Percentiles rank a stretch among this genome's conserved stretches.
phyloP scores from a whole-genome alignment of 1,284 basidiomycete species.

The Cutaneotrichosporon sp. region DNA sequence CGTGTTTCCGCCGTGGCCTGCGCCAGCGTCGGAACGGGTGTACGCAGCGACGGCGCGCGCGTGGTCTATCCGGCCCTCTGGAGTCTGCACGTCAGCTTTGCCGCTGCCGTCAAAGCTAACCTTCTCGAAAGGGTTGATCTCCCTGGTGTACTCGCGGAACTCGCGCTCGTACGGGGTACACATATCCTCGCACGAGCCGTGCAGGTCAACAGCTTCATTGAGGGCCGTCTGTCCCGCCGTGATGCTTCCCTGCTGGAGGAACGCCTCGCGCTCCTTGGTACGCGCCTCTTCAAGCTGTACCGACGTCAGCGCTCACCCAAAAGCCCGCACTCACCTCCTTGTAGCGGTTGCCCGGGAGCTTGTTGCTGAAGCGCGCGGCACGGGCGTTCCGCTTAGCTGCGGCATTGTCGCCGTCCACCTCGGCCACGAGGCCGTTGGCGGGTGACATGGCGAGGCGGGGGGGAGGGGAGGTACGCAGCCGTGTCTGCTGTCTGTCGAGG shows the following conservation, averaged over 20 bases:
- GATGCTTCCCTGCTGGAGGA: conserved; percentile 80
- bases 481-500: conserved; percentile 5
- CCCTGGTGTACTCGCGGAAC: conserved; percentile 82
- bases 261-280: conserved; percentile 65
- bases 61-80: conserved; percentile 68
- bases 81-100: conserved; percentile 25
- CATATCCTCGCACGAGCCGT: conserved; percentile 89
- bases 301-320: neutral
- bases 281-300: conserved; percentile 54
- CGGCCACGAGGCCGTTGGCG: conserved; percentile 10
- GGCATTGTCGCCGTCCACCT: conserved; percentile 36
- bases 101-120: conserved; percentile 54
- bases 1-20: conserved; percentile 36
- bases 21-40: conserved; percentile 78
- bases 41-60: conserved; percentile 87
- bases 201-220: conserved; percentile 80
- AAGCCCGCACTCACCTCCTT: conserved; percentile 34
- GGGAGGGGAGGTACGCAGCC: neutral
- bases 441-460: neutral
- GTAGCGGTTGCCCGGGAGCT: conserved; percentile 44
- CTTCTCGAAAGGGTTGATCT: conserved; percentile 79
- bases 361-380: conserved; percentile 43
- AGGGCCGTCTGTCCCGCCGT: conserved; percentile 77
- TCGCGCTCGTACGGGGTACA: conserved; percentile 91
- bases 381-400: conserved; percentile 26